Evolutionary conservation across 2,329 filamentous ascomycete genomes (phyloP).

Genomic region (Fusarium chuoi): DNA sequence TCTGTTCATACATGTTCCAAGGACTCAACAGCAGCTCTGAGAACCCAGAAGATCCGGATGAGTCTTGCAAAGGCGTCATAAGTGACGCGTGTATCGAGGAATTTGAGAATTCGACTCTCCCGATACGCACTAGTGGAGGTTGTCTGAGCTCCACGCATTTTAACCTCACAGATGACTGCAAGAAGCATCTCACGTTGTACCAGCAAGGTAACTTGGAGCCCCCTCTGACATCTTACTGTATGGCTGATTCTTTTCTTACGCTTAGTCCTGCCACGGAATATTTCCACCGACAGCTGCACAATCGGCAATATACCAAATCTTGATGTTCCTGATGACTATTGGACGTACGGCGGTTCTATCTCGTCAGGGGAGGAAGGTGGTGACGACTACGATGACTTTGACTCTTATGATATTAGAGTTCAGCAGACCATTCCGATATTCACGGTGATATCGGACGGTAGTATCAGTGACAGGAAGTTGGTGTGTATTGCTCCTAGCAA

Average conservation of each 20-base stretch:
- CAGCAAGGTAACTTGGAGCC: no score
- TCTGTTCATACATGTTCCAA: background rate
- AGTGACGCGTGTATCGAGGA: background rate
- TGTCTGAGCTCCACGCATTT: fast-evolving
- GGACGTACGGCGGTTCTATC: background rate
- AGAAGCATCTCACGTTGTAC: fast-evolving
- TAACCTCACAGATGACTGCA: background rate
- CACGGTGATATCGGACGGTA: background rate
- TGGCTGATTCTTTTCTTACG: background rate
- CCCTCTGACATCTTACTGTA: fast-evolving
- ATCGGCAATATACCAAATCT: background rate
- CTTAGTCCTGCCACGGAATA: background rate
- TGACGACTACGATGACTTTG: background rate
- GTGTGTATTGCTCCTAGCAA: background rate
- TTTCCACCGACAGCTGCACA: background rate
- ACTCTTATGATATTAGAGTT: background rate
- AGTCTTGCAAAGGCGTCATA: background rate
- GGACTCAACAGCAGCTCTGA: background rate
- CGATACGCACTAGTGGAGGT: fast-evolving
- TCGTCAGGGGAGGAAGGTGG: background rate
- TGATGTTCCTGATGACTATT: background rate
- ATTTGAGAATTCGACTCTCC: background rate
- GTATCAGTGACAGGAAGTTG: background rate
- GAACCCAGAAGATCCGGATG: background rate
- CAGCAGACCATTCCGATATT: background rate